Base-by-base conservation (phyloP, 768 basidiomycete genomes). In the Trametes coccinea region DNA sequence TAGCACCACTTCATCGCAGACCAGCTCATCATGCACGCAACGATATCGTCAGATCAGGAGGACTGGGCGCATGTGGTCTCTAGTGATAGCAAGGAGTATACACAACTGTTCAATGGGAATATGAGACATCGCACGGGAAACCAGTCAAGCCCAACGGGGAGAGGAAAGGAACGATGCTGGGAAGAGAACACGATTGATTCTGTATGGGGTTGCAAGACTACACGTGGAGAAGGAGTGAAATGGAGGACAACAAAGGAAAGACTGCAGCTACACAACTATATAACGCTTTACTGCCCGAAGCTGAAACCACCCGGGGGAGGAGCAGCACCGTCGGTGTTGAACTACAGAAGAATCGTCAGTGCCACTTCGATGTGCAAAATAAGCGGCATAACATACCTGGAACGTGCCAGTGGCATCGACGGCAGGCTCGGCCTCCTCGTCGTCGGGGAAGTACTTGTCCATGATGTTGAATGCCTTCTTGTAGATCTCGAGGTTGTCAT, bases 401-500 rank as follows among this genome's bases (percentile, higher is more conserved):
- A 90, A 92, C 9, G 85, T 82, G 67, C 89, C 90, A 33, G 84
- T 77, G 29, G 88, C 78, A 64, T 92, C 89, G 11, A 92, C 86
- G 22, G 84, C 89, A 54, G 92, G 86, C 71, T 93, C 93, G 53
- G 92, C 80, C 50, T 95, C 96, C 73, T 98, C 96, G 71, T 98
- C 96, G 65, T 95, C 94, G 37, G 95, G 93, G 90, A 96, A 97
- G 80, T 96, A 97, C 72, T 95, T 95, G 79, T 93, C 90, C 90
- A 93, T 93, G 71, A 93, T 97, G 76, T 93, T 93, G 83, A 95
- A 99, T 44, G 95, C 96, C 80, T 99, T 98, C 85, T 98, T 98
- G 80, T 99, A 99, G 70, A 99, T 98, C 69, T 98, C 96, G 77
- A 98, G 77, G 78, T 99, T 99, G 79, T 99, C 96, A 76, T 98